These are phyloP conservation scores for Jackrogersella multiformis DNA, from an alignment of 495 filamentous ascomycete species.

Conservation along the genomic window DNA sequence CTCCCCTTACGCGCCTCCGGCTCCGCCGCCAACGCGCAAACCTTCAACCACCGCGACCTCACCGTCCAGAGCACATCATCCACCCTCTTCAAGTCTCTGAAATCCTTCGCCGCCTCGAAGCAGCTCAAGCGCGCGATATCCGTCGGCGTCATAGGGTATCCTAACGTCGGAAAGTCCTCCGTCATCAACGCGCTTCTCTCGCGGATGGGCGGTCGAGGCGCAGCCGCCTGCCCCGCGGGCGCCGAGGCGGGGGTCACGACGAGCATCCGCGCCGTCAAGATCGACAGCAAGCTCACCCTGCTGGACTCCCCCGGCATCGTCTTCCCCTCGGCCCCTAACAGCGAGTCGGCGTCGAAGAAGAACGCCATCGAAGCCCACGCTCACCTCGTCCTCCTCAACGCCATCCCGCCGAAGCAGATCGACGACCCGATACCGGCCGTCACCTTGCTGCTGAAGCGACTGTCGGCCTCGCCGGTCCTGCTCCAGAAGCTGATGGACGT, in stretches of 20 bases:
- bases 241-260: constrained; percentile 96
- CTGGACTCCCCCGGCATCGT: constrained; percentile 97
- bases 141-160: constrained; percentile 95
- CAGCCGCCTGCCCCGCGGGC: constrained; percentile 82
- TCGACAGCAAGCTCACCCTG: constrained; percentile 93
- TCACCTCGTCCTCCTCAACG: constrained; percentile 86
- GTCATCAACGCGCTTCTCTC: constrained; percentile 94
- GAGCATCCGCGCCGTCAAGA: constrained; percentile 84
- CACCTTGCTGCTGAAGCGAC: constrained; percentile 77
- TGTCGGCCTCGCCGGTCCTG: constrained; percentile 75
- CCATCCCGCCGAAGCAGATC: constrained; percentile 92
- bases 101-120: constrained; percentile 84
- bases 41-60: constrained; percentile 90
- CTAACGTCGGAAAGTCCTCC: constrained; percentile 96
- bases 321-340: constrained; percentile 69
- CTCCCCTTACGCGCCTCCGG: constrained; percentile 88
- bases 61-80: constrained; percentile 87
- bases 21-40: constrained; percentile 84
- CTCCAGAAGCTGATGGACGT: constrained; percentile 78
- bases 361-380: constrained; percentile 80
- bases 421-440: constrained; percentile 90
- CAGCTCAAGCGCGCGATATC: constrained; percentile 88
- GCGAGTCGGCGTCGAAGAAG: constrained; percentile 52
- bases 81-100: constrained; percentile 88
- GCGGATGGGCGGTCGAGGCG: constrained; percentile 71